Conservation (phyloP, 192 early-diverging fungal species). For the Funneliformis mosseae region DNA sequence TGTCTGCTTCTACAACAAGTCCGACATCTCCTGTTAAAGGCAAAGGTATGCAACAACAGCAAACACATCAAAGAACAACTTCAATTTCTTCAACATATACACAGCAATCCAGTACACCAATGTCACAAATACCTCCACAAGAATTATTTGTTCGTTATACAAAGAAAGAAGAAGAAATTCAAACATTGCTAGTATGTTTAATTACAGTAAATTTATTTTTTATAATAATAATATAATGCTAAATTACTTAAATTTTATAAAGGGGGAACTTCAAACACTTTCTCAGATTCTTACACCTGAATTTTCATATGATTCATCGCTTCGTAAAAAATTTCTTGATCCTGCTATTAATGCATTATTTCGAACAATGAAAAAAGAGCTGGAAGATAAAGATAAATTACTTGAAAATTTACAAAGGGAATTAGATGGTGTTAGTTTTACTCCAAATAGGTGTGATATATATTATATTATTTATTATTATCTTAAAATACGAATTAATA, state of each 20-base stretch:
- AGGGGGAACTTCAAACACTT: constrained; percentile 31
- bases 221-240: neutral
- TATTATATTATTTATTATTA: neutral
- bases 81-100: neutral
- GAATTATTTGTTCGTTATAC: constrained; percentile 23
- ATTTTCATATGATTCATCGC: constrained; percentile 24
- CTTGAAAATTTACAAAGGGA: constrained; percentile 33
- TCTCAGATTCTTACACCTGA: constrained; percentile 31
- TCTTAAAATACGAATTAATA: neutral
- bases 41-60: neutral
- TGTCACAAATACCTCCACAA: neutral
- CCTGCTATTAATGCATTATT: constrained; percentile 39
- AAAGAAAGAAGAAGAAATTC: constrained; percentile 35
- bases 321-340: constrained; percentile 35
- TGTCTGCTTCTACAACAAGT: constrained; percentile 9
- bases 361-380: constrained; percentile 36
- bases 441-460: constrained; percentile 31
- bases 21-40: neutral
- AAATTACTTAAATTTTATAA: neutral
- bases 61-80: neutral
- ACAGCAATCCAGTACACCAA: neutral
- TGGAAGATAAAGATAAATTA: constrained; percentile 35
- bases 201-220: neutral
- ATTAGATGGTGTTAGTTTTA: constrained; percentile 36
- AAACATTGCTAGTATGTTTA: constrained; percentile 21